Evolutionary conservation across 768 basidiomycete species (phyloP), one percentile per base, ranked within the genome.

Genomic region (Russula ochroleuca): DNA sequence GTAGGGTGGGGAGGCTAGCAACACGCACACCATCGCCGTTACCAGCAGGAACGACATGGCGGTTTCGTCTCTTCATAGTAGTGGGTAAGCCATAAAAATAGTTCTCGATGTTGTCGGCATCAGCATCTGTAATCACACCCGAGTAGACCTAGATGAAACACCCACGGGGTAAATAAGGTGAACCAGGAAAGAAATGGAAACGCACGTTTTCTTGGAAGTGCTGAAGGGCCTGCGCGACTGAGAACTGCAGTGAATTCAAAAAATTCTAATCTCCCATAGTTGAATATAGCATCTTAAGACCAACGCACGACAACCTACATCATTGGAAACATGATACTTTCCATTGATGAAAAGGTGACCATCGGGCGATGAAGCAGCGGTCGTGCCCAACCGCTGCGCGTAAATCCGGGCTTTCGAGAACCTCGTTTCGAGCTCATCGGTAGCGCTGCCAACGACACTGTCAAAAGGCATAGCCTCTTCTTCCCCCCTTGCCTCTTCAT

Each of bases 41-140:
- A 15, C 75, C 75, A 9, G 77, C 70, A 0, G 87, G 84, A 69
- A 85, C 83, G 59, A 98, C 85, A 70, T 89, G 84, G 31, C 75
- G 78, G 73, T 93, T 98, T n/a, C 97, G 77, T 13, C 87, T 80
- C 60, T 80, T 77, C 47, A 79, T 78, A 0, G 91, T 85, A 0
- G 83, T 83, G 0, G 94, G 90, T 7, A 94, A 80, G 69, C 96
- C 92, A 71, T 96, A 98, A 76, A 98, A 98, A 75, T 90, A 94
- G 15, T 80, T 87, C 35, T 82, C 75, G 59, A 91, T 80, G 37
- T 80, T 78, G 7, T 76, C 76, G 9, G 73, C 73, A 45, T 79
- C 74, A 1, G 78, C 79, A 50, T 90, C 85, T 10, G 80, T 79
- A 19, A 93, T 70, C 38, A 75, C 73, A 7, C 85, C 83, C 31